Percentiles rank a stretch among this genome's conserved stretches.
Evolutionary conservation across 2,329 filamentous ascomycete species (phyloP).

Genomic region (Aspergillus spinulosporus): DNA sequence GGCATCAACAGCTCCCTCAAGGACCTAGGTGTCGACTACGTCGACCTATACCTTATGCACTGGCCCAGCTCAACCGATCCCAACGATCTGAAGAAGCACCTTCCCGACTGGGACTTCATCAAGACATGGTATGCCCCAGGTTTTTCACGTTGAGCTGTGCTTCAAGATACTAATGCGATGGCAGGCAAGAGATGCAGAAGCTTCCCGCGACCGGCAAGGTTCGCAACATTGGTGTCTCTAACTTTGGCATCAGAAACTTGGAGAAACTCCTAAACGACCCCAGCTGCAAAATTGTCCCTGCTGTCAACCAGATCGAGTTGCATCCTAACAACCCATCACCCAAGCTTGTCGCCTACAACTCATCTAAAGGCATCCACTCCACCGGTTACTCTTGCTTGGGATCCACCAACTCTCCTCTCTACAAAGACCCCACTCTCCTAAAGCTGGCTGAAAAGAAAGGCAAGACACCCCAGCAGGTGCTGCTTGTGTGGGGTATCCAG

Average conservation of each 20-base stretch:
- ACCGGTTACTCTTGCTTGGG: slow-evolving; percentile 59
- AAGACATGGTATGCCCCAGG: slow-evolving; percentile 64
- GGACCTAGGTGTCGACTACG: slow-evolving; percentile 65
- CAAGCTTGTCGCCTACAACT: slow-evolving; percentile 53
- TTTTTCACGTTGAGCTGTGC: slow-evolving; percentile 58
- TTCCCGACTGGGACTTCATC: slow-evolving; percentile 76
- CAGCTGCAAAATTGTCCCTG: slow-evolving; percentile 56
- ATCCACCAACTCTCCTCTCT: slow-evolving; percentile 56
- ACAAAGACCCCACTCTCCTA: slow-evolving; percentile 54
- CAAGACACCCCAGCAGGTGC: slow-evolving; percentile 57
- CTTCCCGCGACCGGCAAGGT: slow-evolving; percentile 59
- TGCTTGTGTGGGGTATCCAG: slow-evolving; percentile 72
- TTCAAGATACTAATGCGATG: slow-evolving; percentile 65
- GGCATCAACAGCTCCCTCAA: slow-evolving; percentile 64
- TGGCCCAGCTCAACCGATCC: slow-evolving; percentile 60
- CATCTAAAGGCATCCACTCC: slow-evolving; percentile 55
- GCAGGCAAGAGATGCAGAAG: slow-evolving; percentile 53
- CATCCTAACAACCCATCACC: slow-evolving; percentile 71
- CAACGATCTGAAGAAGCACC: slow-evolving; percentile 58
- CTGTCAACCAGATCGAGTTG: slow-evolving; percentile 55
- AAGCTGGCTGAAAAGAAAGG: slow-evolving; percentile 57
- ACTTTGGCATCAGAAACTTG: slow-evolving; percentile 79
- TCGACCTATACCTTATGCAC: slow-evolving; percentile 73
- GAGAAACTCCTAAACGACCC: slow-evolving; percentile 70
- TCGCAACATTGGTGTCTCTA: slow-evolving; percentile 80